These are phyloP conservation scores for Stemphylium vesicarium DNA, from an alignment of 2,329 filamentous ascomycete genomes.

Conservation along the genomic window DNA sequence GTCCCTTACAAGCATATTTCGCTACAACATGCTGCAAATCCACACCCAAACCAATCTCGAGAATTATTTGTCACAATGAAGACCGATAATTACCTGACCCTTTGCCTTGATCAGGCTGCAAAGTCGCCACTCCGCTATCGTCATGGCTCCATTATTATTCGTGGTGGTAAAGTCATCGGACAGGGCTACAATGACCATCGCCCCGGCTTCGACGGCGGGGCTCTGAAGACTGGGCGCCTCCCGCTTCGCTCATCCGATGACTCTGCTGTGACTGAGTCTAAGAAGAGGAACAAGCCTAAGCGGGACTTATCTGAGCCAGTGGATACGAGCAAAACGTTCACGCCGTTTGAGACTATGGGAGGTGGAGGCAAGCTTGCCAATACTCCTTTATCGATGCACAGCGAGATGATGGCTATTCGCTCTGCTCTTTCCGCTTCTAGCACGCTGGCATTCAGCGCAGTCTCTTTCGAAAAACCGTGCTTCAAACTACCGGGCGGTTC, in stretches of 20 bases:
- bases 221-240: conserved; percentile 56
- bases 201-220: conserved; percentile 57
- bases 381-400: no score
- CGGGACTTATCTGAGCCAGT: no score
- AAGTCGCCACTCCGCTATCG: conserved; percentile 58
- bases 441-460: not conserved
- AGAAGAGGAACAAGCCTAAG: not conserved
- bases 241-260: conserved; percentile 48
- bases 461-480: not conserved
- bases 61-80: conserved; percentile 43
- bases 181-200: conserved; percentile 60
- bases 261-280: conserved; percentile 29
- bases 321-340: no score
- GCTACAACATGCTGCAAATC: not conserved
- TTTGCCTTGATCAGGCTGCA: conserved; percentile 60
- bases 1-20: not conserved
- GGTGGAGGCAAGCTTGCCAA: no score
- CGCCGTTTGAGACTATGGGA: no score
- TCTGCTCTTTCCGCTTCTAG: no score
- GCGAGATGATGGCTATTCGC: no score
- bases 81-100: conserved; percentile 57
- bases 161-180: conserved; percentile 61
- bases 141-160: conserved; percentile 59
- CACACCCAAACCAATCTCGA: not conserved
- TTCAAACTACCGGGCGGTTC: not conserved